Conservation (phyloP, 176 grass and related monocot genomes). For the Carex cristatella region DNA sequence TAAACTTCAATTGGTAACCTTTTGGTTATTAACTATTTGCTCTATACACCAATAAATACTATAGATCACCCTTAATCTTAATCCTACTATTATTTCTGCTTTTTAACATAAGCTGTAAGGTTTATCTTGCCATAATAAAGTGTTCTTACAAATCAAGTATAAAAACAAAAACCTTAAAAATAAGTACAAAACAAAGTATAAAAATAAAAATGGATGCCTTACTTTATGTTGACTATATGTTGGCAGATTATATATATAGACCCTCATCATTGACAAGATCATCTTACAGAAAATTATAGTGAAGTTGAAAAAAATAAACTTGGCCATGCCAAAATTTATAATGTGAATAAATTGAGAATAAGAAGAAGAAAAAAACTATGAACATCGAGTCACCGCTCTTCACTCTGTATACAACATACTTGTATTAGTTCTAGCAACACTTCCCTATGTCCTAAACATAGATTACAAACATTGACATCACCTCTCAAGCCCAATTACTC, state of each 20-base stretch:
- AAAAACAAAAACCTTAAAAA: background rate
- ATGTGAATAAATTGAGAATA: background rate
- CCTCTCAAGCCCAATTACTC: background rate
- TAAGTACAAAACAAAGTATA: background rate
- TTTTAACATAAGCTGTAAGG: background rate
- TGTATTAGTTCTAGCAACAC: too few species aligned
- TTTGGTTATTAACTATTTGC: background rate
- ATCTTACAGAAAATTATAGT: slow-evolving; percentile 4
- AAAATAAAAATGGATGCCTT: background rate
- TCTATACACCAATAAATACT: background rate
- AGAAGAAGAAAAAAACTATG: background rate
- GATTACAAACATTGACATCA: background rate
- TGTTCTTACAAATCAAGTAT: background rate
- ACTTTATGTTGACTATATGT: too few species aligned
- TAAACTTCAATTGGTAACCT: background rate
- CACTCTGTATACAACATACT: too few species aligned
- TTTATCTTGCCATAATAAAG: background rate
- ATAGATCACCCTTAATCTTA: background rate
- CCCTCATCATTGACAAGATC: background rate
- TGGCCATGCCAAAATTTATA: background rate
- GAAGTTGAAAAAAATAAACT: background rate
- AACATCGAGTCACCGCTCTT: too few species aligned
- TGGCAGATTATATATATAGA: background rate
- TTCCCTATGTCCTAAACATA: background rate
- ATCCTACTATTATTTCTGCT: background rate